Conservation (phyloP, 352 stramenopile species). For the Phytopythium delawarense region DNA sequence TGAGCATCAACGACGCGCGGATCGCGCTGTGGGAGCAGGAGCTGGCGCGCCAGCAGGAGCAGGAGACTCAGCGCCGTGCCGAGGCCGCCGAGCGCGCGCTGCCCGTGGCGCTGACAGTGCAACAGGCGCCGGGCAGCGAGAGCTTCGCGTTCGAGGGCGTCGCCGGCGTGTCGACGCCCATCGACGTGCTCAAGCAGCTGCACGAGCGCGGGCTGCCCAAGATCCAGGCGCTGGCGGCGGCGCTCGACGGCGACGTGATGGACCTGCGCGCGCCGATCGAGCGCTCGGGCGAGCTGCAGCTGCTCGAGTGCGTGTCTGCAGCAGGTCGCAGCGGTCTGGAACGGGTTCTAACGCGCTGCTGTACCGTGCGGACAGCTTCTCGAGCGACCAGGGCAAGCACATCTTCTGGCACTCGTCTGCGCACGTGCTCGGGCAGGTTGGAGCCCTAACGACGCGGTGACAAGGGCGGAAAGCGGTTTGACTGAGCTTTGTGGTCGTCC, state of each 20-base stretch:
- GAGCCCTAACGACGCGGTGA: not conserved
- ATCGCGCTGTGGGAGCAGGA: constrained; percentile 52
- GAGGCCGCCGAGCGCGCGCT: constrained; percentile 12
- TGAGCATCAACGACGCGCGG: constrained; percentile 43
- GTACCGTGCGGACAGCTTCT: constrained; percentile 34
- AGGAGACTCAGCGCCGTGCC: constrained; percentile 9
- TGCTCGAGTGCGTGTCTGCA: constrained; percentile 52
- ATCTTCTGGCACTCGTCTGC: constrained; percentile 99
- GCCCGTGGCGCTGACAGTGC: constrained; percentile 43
- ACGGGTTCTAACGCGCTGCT: not conserved
- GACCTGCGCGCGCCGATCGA: constrained; percentile 50
- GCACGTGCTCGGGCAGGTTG: constrained; percentile 94
- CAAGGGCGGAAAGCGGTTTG: no score
- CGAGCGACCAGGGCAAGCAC: constrained; percentile 63
- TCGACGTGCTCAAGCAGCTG: constrained; percentile 66
- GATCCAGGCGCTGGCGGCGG: constrained; percentile 49
- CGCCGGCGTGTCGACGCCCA: constrained; percentile 36
- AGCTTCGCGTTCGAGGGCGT: constrained; percentile 41
- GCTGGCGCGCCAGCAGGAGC: constrained; percentile 38
- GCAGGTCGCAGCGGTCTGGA: not conserved
- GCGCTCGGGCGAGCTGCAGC: constrained; percentile 34
- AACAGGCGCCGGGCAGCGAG: constrained; percentile 17
- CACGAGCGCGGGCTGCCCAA: constrained; percentile 45
- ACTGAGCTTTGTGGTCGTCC: no score
- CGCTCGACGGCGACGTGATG: constrained; percentile 37